These are phyloP conservation scores for Aspergillus sp. DNA, from an alignment of 2,329 filamentous ascomycete species.

Conservation along the genomic window DNA sequence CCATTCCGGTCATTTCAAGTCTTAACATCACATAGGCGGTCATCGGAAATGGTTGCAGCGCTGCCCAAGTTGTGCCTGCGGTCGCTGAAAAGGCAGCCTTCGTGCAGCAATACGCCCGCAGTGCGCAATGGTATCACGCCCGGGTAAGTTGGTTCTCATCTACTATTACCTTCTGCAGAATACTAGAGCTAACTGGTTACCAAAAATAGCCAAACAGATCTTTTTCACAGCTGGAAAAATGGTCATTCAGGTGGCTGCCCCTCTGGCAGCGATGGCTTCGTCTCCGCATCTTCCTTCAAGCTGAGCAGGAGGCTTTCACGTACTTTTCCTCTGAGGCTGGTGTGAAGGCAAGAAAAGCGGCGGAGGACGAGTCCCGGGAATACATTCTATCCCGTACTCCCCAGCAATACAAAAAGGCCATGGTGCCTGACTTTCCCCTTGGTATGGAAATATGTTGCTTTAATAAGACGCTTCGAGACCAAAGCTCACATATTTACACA, in stretches of 20 bases:
- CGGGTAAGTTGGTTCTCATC: neutral
- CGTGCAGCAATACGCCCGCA: conserved; percentile 21
- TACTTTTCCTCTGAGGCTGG: neutral
- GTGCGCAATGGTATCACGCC: conserved; percentile 8
- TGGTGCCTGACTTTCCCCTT: neutral
- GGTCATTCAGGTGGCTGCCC: conserved; percentile 2
- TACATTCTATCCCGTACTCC: neutral
- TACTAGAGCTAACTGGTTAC: neutral
- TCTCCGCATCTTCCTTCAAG: conserved; percentile 1
- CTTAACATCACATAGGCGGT: conserved; percentile 5
- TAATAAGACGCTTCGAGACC: neutral
- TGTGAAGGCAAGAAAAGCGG: neutral
- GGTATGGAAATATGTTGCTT: neutral
- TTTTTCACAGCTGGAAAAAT: conserved; percentile 6
- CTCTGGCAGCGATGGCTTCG: neutral
- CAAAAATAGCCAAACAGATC: conserved; percentile 1
- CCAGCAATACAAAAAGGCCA: neutral
- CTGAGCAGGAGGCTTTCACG: neutral
- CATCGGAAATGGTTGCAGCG: conserved; percentile 24
- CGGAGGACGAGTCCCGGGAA: neutral
- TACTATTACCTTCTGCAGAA: neutral
- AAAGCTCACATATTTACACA: neutral
- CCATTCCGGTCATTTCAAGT: neutral
- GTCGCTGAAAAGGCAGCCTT: conserved; percentile 13
- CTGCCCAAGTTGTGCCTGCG: conserved; percentile 23